Percentiles rank a stretch among this genome's conserved stretches.
These are phyloP conservation scores for Candida peoriensis DNA, from an alignment of 805 yeast genomes.

Conservation along the genomic window DNA sequence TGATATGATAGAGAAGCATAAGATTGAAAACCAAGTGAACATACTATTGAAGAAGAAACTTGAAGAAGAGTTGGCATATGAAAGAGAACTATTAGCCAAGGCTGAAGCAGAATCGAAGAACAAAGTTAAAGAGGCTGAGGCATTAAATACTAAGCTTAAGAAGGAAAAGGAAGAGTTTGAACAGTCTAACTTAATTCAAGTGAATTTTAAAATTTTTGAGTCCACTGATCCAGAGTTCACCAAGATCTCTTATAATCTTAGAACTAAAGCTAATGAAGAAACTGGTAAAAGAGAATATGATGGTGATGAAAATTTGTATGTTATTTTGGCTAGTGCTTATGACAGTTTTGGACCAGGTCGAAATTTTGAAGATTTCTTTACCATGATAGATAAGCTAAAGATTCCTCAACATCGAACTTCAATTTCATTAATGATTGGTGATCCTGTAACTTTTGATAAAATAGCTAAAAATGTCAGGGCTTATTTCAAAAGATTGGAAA, in stretches of 20 bases:
- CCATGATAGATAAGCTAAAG: slow-evolving; percentile 5
- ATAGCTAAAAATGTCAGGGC: slow-evolving; percentile 5
- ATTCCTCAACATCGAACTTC: slow-evolving; percentile 12
- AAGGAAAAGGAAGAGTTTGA: background rate
- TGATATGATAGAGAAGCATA: slow-evolving; percentile 5
- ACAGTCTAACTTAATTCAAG: slow-evolving; percentile 2
- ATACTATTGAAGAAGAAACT: slow-evolving; percentile 4
- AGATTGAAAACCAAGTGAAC: slow-evolving; percentile 2
- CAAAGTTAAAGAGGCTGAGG: slow-evolving; percentile 1
- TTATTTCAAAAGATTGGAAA: slow-evolving; percentile 5
- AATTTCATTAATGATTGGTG: slow-evolving; percentile 13
- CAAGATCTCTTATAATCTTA: slow-evolving; percentile 9
- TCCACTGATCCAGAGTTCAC: slow-evolving; percentile 2
- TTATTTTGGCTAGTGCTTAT: slow-evolving; percentile 11
- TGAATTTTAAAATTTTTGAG: background rate
- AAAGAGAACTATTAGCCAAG: slow-evolving; percentile 9
- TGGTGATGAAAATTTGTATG: slow-evolving; percentile 11
- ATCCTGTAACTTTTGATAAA: slow-evolving; percentile 4
- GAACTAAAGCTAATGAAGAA: slow-evolving; percentile 1
- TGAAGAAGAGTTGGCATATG: slow-evolving; percentile 6
- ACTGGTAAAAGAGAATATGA: slow-evolving; percentile 7
- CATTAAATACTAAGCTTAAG: background rate
- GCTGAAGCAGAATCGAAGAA: slow-evolving; percentile 1
- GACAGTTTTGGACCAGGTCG: slow-evolving; percentile 11
- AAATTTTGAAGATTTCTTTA: slow-evolving; percentile 11